Conservation (phyloP, 306 rosid species). For the Elaeagnus macrophylla region DNA sequence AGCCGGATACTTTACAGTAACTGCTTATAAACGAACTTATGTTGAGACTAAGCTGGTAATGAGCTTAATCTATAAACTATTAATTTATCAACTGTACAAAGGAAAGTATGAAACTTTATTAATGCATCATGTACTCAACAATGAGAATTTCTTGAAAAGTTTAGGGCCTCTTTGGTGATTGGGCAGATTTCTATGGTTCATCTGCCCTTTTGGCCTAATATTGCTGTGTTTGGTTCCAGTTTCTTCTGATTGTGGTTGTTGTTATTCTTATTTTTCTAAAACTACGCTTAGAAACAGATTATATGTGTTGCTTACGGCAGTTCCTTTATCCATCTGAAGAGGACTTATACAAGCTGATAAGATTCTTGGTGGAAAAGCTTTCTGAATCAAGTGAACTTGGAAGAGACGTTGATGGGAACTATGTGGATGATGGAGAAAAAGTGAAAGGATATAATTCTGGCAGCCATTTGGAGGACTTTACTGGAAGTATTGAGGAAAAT, state of each 20-base stretch:
- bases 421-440: conserved; percentile 12
- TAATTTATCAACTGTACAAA: neutral
- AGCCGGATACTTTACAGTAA: no score
- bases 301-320: conserved; percentile 54
- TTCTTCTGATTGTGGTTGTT: conserved; percentile 7
- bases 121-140: no score
- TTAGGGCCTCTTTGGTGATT: conserved; percentile 10
- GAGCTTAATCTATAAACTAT: no score
- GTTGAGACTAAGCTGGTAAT: no score
- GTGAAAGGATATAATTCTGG: conserved; percentile 12
- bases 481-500: conserved; percentile 11
- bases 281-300: conserved; percentile 39
- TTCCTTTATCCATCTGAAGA: conserved; percentile 68
- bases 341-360: conserved; percentile 40
- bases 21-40: no score
- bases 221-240: conserved; percentile 9
- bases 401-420: conserved; percentile 16
- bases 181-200: neutral
- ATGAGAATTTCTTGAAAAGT: no score
- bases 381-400: conserved; percentile 32
- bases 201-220: conserved; percentile 1
- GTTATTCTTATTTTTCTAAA: conserved; percentile 27
- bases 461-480: conserved; percentile 22
- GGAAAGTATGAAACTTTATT: neutral
- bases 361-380: conserved; percentile 51